A percentile compares a stretch with the other conserved stretches of the same genome.
Evolutionary conservation across 2,329 filamentous ascomycete species (phyloP).

Genomic region (Colletotrichum sp.): DNA sequence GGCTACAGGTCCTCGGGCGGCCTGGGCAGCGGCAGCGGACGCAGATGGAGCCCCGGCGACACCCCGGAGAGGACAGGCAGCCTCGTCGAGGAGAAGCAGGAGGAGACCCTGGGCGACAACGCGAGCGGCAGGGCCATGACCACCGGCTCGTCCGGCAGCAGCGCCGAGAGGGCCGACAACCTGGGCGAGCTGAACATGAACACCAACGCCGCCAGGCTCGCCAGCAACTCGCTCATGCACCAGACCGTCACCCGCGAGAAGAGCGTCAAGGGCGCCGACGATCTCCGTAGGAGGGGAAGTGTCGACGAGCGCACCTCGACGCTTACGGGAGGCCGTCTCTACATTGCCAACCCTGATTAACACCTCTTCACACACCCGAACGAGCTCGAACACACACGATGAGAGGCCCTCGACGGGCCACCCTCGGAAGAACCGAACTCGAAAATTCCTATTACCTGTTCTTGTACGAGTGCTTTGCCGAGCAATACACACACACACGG

Average conservation of each 20-base stretch:
- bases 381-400: background rate
- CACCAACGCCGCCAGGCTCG: constrained; percentile 51
- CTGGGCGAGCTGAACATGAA: constrained; percentile 55
- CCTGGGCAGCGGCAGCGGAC: constrained; percentile 41
- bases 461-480: constrained; percentile 6
- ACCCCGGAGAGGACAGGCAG: constrained; percentile 62
- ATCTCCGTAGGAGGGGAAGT: constrained; percentile 77
- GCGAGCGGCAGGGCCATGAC: constrained; percentile 55
- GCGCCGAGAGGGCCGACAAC: constrained; percentile 64
- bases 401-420: background rate
- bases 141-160: constrained; percentile 58
- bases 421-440: background rate
- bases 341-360: constrained; percentile 85
- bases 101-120: constrained; percentile 37
- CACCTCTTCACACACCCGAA: background rate
- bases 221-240: constrained; percentile 63
- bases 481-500: constrained; percentile 2
- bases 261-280: constrained; percentile 71
- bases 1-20: constrained; percentile 58
- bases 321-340: constrained; percentile 71
- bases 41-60: constrained; percentile 57
- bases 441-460: background rate
- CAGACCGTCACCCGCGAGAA: constrained; percentile 66
- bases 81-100: constrained; percentile 46
- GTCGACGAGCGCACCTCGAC: constrained; percentile 84